phyloP scores from a whole-genome alignment of 345 rosid species.

The Heritiera fomes region DNA sequence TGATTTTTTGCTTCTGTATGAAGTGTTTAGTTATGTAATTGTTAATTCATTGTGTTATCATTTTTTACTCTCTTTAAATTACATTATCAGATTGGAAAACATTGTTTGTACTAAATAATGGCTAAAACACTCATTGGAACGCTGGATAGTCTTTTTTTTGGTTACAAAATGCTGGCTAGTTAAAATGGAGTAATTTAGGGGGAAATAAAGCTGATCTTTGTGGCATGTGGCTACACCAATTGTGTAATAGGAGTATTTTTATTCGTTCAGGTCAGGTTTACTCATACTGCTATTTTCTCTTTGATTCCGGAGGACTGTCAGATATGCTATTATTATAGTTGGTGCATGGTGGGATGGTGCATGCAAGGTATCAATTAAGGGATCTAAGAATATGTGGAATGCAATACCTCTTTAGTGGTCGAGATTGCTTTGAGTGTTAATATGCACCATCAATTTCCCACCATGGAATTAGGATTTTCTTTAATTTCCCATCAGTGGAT shows the following conservation, averaged over 20 bases:
- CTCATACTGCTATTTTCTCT: no score
- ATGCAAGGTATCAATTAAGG: no score
- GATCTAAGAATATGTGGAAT: no score
- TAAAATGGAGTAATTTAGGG: not conserved
- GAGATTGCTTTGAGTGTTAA: not conserved
- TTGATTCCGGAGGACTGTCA: no score
- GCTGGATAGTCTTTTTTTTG: not conserved
- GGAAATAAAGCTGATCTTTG: no score
- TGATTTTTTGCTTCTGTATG: not conserved
- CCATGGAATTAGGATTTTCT: not conserved
- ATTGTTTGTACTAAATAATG: not conserved
- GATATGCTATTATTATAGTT: no score
- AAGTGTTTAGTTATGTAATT: slow-evolving; percentile 3
- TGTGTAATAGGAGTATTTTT: no score
- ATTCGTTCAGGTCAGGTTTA: no score
- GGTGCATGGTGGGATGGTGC: no score
- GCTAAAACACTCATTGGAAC: not conserved
- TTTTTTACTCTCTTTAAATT: not conserved
- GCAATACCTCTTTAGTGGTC: no score
- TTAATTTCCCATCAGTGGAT: not conserved
- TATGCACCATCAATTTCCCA: not conserved
- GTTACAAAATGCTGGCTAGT: not conserved
- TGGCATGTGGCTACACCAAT: no score
- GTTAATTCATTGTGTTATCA: not conserved
- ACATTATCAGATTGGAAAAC: not conserved